phyloP scores from a whole-genome alignment of 129 eudicot genomes.

The Scalesia atractyloides region DNA sequence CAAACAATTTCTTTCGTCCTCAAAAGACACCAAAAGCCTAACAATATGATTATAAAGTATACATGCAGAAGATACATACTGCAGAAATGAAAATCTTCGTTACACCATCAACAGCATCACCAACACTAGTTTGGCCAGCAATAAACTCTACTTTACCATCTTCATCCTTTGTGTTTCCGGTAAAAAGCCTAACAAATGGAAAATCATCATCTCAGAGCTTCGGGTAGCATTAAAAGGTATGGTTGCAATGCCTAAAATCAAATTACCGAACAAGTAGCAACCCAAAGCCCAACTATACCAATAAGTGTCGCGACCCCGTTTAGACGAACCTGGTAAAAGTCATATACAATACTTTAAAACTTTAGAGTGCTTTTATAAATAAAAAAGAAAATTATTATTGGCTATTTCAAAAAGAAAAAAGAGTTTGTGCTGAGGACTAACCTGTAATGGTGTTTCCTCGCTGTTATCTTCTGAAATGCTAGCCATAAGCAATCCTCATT shows the following conservation, averaged over 20 bases:
- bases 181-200: conserved; percentile 54
- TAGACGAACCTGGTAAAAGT: conserved; percentile 61
- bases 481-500: conserved; percentile 99
- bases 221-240: neutral
- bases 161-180: conserved; percentile 59
- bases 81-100: conserved; percentile 81
- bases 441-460: conserved; percentile 98
- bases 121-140: conserved; percentile 62
- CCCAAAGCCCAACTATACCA: conserved; percentile 81
- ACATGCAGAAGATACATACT: conserved; percentile 45
- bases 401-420: neutral
- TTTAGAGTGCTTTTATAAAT: neutral
- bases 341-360: neutral
- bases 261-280: conserved; percentile 69
- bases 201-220: conserved; percentile 10
- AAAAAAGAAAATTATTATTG: neutral
- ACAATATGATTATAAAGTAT: neutral
- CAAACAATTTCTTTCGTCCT: neutral
- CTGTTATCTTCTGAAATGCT: conserved; percentile 96
- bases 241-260: neutral
- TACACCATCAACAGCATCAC: conserved; percentile 77
- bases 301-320: conserved; percentile 93
- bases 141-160: conserved; percentile 45
- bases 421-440: conserved; percentile 19
- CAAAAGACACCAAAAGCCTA: conserved; percentile 5